Conservation (phyloP, 2,329 filamentous ascomycete genomes). For the Rhytidhysteron rufulum region DNA sequence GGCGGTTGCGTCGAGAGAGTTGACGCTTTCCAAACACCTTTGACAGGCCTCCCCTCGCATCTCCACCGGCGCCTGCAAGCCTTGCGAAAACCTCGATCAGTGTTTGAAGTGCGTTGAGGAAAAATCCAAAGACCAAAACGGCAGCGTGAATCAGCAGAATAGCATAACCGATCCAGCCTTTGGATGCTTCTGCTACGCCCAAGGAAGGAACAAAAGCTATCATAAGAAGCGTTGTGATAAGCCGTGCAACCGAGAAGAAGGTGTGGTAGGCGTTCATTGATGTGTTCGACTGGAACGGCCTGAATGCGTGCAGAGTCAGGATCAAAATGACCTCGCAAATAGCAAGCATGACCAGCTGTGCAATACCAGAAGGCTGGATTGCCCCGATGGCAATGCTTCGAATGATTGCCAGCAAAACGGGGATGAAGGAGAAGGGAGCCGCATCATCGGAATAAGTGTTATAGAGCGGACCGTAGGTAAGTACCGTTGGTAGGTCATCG, state of each 20-base stretch:
- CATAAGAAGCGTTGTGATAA: slow-evolving; percentile 57
- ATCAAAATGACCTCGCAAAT: slow-evolving; percentile 92
- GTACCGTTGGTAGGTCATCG: slow-evolving; percentile 84
- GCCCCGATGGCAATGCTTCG: slow-evolving; percentile 89
- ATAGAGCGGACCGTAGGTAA: slow-evolving; percentile 89
- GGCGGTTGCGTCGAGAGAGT: slow-evolving; percentile 67
- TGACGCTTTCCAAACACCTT: slow-evolving; percentile 89
- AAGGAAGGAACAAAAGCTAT: slow-evolving; percentile 77
- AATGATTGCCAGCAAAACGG: slow-evolving; percentile 77
- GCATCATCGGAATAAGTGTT: slow-evolving; percentile 96
- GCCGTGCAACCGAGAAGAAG: slow-evolving; percentile 73
- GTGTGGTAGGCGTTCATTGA: slow-evolving; percentile 98
- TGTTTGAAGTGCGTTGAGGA: slow-evolving; percentile 86
- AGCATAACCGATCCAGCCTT: slow-evolving; percentile 93
- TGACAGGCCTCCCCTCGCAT: slow-evolving; percentile 73
- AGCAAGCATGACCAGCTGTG: slow-evolving; percentile 85
- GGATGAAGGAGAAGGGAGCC: slow-evolving; percentile 83
- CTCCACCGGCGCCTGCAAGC: slow-evolving; percentile 75
- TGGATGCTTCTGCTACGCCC: slow-evolving; percentile 70
- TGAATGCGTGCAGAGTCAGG: slow-evolving; percentile 81
- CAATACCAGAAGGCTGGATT: slow-evolving; percentile 87
- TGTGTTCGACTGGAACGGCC: slow-evolving; percentile 83
- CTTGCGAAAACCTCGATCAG: slow-evolving; percentile 83
- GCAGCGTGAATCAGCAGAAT: slow-evolving; percentile 82
- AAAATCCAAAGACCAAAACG: slow-evolving; percentile 86